Conservation (phyloP, 441 rosid genomes). For the Euphorbia corollata region DNA sequence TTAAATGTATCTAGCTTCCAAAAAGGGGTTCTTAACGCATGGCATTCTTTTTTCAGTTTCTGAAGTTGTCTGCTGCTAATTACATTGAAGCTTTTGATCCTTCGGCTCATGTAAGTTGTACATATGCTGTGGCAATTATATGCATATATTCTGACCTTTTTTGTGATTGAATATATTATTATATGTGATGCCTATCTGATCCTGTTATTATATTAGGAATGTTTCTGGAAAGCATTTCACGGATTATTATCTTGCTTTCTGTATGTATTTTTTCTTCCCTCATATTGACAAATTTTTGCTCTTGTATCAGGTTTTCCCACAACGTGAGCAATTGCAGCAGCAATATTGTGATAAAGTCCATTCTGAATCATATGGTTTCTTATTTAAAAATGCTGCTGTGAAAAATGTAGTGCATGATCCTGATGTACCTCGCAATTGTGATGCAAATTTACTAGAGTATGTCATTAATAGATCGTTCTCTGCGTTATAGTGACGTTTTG, state of each 20-base stretch:
- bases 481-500: constrained; percentile 7
- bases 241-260: neutral
- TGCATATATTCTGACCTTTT: neutral
- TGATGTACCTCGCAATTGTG: constrained; percentile 67
- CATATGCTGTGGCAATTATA: neutral
- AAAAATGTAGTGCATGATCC: constrained; percentile 71
- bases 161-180: neutral
- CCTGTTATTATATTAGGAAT: neutral
- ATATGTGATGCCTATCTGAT: neutral
- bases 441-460: constrained; percentile 71
- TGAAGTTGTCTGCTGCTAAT: constrained; percentile 63
- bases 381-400: constrained; percentile 34
- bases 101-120: constrained; percentile 61
- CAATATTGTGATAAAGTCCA: constrained; percentile 48
- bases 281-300: constrained; percentile 19
- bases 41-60: constrained; percentile 45
- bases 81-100: constrained; percentile 66
- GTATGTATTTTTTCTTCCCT: neutral
- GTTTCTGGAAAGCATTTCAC: neutral
- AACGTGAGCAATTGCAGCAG: constrained; percentile 60
- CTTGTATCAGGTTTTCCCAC: constrained; percentile 55
- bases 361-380: constrained; percentile 39
- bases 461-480: constrained; percentile 23
- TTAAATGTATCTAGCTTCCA: constrained; percentile 15
- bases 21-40: constrained; percentile 15